Base-by-base conservation (phyloP, 176 grass and related monocot genomes). In the Areca catechu region DNA sequence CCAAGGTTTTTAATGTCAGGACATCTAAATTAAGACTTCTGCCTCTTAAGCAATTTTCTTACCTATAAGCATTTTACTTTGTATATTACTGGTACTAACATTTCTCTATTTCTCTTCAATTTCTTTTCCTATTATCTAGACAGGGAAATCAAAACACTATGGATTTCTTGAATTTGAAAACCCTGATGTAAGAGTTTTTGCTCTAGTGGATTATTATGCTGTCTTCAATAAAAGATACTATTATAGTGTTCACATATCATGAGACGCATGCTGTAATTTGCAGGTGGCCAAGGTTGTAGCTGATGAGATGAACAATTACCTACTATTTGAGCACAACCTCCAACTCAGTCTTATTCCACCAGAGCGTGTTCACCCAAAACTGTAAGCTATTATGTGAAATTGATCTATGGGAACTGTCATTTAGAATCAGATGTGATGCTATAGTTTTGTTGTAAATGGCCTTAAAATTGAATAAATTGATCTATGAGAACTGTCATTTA, bases 101-200 rank as follows among this genome's bases (percentile, higher is more conserved):
- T 43, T 43, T 43, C 9, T 12, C 9, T 34, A 34, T 34, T 43
- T 37, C 4, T 30, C 24, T 82, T 58, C 78, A 65, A n/a, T 60
- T 24, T 61, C 56, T 7, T 73, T 5, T 79, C 2, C 28, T 65
- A 29, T 57, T 72, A 28, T 70, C 9, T 28, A 96, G 93, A 92
- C 87, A 49, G 93, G 93, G 59, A 97, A 97, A 53, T 97, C 93
- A 17, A 97, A 97, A 65, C 87, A 97, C 60, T 97, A 97, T 78
- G 93, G 77, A 59, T 97, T 75, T 50, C 69, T 97, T 16, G 87
- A 97, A 82, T 97, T 92, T 83, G 83, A 81, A 72, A 97, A 85
- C 61, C 83, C 93, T 54, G 80, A 73, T 18, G 93, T 96, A 74
- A 60, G 1, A 43, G 6, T 12, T 43, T 43, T 43, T 43, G 30